A percentile compares a stretch with the other conserved stretches of the same genome.
Conservation (phyloP, 768 basidiomycete genomes). For the Phanerochaete sordida region DNA sequence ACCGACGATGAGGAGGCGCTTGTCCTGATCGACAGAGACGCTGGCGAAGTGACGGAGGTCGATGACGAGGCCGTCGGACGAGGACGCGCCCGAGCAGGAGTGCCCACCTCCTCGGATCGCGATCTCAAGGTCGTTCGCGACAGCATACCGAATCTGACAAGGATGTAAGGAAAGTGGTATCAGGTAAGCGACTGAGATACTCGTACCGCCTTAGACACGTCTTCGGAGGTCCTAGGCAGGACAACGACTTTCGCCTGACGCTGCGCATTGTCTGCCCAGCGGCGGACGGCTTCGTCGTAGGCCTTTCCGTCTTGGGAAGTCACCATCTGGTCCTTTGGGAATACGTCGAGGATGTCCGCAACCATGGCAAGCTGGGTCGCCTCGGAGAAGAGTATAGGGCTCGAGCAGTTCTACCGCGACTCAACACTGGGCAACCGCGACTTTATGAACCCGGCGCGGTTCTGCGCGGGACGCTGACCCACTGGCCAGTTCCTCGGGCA, state of each 20-base stretch:
- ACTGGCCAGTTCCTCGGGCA: no score
- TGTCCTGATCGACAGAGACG: conserved; percentile 24
- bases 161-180: not conserved
- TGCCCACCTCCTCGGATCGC: conserved; percentile 26
- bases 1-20: conserved; percentile 23
- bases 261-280: conserved; percentile 9
- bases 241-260: conserved; percentile 4
- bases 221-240: not conserved
- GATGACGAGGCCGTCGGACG: conserved; percentile 30
- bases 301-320: conserved; percentile 8
- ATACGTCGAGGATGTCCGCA: conserved; percentile 1
- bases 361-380: no score
- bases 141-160: conserved; percentile 4
- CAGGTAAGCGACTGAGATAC: no score
- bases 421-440: no score
- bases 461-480: no score
- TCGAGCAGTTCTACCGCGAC: no score
- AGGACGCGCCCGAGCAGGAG: conserved; percentile 28
- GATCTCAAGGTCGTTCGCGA: conserved; percentile 7
- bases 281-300: conserved; percentile 6
- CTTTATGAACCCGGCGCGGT: no score
- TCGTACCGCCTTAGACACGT: conserved; percentile 10
- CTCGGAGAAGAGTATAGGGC: no score
- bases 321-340: conserved; percentile 10
- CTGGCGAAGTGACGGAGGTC: conserved; percentile 27